Percentiles rank a stretch among this genome's conserved stretches.
Conservation (phyloP, 2,329 filamentous ascomycete genomes). For the Botrytis byssoidea region DNA sequence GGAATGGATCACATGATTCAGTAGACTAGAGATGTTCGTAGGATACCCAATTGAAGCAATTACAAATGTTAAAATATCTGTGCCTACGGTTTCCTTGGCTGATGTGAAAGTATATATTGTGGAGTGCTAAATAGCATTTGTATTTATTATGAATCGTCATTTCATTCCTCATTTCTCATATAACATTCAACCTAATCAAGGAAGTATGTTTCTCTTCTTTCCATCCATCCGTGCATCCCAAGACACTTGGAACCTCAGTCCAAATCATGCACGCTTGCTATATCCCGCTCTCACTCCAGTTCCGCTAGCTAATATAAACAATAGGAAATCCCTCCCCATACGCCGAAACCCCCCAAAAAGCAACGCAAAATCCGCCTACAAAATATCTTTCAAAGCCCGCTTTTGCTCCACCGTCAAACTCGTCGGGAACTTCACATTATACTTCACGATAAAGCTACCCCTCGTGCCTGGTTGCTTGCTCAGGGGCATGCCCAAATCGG, state of each 20-base stretch:
- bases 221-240: not conserved
- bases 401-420: constrained; percentile 77
- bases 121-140: not conserved
- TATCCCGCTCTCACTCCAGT: not conserved
- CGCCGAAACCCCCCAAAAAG: not conserved
- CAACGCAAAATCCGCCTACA: constrained; percentile 45
- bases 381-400: constrained; percentile 72
- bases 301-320: not conserved
- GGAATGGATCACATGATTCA: not conserved
- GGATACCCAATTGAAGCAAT: not conserved
- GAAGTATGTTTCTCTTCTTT: not conserved
- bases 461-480: constrained; percentile 83
- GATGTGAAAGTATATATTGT: not conserved
- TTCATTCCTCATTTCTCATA: not conserved
- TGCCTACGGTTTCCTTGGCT: no score
- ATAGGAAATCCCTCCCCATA: not conserved
- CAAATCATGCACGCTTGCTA: not conserved
- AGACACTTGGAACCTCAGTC: not conserved
- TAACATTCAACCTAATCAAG: not conserved
- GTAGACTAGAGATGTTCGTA: not conserved
- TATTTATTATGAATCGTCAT: not conserved
- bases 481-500: constrained; percentile 88
- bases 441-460: constrained; percentile 84
- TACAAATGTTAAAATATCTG: no score
- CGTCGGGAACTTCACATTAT: constrained; percentile 90